Conservation (phyloP, 257 asterid species). For the Mitragyna speciosa region DNA sequence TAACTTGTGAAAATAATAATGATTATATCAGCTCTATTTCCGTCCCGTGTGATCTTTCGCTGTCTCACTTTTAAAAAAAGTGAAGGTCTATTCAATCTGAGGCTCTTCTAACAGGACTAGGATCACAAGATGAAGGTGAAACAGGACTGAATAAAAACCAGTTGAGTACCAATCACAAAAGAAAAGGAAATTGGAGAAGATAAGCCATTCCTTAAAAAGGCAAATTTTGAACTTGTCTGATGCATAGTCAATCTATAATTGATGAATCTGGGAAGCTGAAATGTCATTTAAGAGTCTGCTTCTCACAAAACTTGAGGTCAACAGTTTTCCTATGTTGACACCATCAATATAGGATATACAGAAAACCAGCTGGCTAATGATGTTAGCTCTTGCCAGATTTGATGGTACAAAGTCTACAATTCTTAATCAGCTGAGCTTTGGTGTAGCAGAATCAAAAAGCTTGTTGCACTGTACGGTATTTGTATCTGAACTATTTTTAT, state of each 20-base stretch:
- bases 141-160: slow-evolving; percentile 35
- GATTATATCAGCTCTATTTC: slow-evolving; percentile 45
- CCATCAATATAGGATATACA: background rate
- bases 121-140: slow-evolving; percentile 30
- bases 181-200: slow-evolving; percentile 50
- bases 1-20: slow-evolving; percentile 57
- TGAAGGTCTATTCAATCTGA: slow-evolving; percentile 86
- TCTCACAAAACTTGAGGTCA: background rate
- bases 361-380: background rate
- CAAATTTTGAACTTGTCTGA: slow-evolving; percentile 17
- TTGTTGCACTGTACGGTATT: background rate
- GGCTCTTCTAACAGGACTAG: slow-evolving; percentile 59
- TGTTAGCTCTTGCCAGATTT: background rate
- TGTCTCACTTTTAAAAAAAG: slow-evolving; percentile 79
- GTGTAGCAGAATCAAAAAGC: background rate
- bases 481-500: background rate
- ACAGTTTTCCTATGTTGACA: background rate
- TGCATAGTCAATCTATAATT: background rate
- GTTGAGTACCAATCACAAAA: slow-evolving; percentile 38
- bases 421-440: background rate
- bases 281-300: too few relatives aligned
- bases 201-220: slow-evolving; percentile 27
- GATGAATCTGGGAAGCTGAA: background rate
- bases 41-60: slow-evolving; percentile 55
- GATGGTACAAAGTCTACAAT: background rate